phyloP scores from a whole-genome alignment of 2,329 filamentous ascomycete genomes.

The Madurella mycetomatis region DNA sequence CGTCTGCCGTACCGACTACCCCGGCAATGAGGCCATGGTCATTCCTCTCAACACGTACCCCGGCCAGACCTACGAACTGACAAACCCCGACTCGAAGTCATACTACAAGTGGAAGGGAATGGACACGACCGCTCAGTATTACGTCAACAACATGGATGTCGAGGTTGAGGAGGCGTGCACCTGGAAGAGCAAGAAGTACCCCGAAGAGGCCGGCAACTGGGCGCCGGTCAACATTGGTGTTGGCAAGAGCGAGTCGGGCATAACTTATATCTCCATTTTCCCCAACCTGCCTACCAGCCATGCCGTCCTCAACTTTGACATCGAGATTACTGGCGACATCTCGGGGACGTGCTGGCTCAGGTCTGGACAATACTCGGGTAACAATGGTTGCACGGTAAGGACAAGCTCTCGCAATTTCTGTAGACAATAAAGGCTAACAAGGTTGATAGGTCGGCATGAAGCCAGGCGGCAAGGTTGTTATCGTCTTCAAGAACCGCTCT shows the following conservation, averaged over 20 bases:
- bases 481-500: slow-evolving; percentile 37
- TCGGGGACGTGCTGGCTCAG: slow-evolving; percentile 59
- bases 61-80: slow-evolving; percentile 59
- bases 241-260: slow-evolving; percentile 59
- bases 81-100: slow-evolving; percentile 65
- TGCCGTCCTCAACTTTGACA: slow-evolving; percentile 69
- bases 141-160: slow-evolving; percentile 81
- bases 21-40: slow-evolving; percentile 83
- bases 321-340: slow-evolving; percentile 67
- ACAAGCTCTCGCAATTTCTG: neutral
- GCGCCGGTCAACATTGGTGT: slow-evolving; percentile 83
- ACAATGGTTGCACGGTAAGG: slow-evolving; percentile 78
- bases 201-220: slow-evolving; percentile 70
- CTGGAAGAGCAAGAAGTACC: slow-evolving; percentile 56
- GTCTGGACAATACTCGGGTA: slow-evolving; percentile 57
- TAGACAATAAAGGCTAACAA: slow-evolving; percentile 18
- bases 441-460: slow-evolving; percentile 39
- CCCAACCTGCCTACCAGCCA: slow-evolving; percentile 73
- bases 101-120: slow-evolving; percentile 77
- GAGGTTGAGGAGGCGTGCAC: slow-evolving; percentile 64
- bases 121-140: slow-evolving; percentile 88
- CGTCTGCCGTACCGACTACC: slow-evolving; percentile 94
- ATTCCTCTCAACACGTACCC: slow-evolving; percentile 64
- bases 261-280: slow-evolving; percentile 79
- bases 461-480: slow-evolving; percentile 38